phyloP scores from a whole-genome alignment of 164 flowering plant genomes.

The Malania oleifera region DNA sequence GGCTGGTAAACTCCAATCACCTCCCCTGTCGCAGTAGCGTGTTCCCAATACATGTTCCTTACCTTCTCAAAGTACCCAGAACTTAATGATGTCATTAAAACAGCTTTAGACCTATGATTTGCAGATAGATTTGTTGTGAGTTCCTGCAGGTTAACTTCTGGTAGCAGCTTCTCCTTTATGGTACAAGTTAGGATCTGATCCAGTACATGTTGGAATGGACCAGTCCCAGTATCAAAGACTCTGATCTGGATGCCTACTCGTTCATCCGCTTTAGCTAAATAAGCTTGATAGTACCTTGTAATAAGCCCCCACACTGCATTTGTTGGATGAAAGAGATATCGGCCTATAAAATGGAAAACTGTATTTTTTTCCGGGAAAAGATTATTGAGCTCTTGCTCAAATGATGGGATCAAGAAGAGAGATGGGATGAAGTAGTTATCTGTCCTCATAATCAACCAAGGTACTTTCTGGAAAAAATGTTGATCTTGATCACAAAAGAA shows the following conservation, averaged over 20 bases:
- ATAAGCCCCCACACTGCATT: constrained; percentile 80
- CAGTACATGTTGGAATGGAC: constrained; percentile 64
- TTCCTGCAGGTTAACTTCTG: constrained; percentile 29
- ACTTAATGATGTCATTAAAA: constrained; percentile 61
- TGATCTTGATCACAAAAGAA: constrained; percentile 86
- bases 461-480: constrained; percentile 40
- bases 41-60: constrained; percentile 70
- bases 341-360: constrained; percentile 73
- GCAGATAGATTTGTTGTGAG: constrained; percentile 12
- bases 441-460: constrained; percentile 71
- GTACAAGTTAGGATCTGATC: constrained; percentile 72
- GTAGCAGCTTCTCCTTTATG: constrained; percentile 56
- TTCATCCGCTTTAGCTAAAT: constrained; percentile 74
- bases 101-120: constrained; percentile 41
- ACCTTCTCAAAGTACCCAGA: constrained; percentile 60
- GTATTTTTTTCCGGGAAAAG: constrained; percentile 72
- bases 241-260: constrained; percentile 74
- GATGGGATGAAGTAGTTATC: constrained; percentile 78
- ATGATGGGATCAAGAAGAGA: constrained; percentile 72
- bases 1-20: constrained; percentile 65
- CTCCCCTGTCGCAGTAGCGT: constrained; percentile 65
- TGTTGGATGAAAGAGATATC: constrained; percentile 80
- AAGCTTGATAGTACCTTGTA: constrained; percentile 65
- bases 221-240: constrained; percentile 48
- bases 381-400: constrained; percentile 46